Evolutionary conservation across 2,329 filamentous ascomycete species (phyloP), one percentile per base, ranked within the genome.

Genomic region (Alternaria arbusti): DNA sequence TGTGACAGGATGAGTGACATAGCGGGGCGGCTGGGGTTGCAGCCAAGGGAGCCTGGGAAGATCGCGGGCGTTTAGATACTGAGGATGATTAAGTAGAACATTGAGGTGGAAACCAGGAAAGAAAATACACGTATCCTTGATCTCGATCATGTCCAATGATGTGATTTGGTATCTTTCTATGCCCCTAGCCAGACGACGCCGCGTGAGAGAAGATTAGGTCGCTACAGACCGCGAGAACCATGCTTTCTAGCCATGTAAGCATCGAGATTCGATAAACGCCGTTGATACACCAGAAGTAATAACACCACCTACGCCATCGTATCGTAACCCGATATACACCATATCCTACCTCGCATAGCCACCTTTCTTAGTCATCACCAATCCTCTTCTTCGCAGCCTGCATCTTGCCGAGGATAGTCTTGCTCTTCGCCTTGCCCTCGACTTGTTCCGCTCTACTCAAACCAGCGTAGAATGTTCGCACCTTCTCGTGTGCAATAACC

Each of bases 401-500:
- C 68, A 77, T 67, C 70, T 77, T 77, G 9, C 70, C 74, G 20
- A 77, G 54, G 3, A 77, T 71, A 3, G 72, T 78, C 47, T 62
- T 69, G 15, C 74, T 77, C 72, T 78, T 77, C 17, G 72, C 72
- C 22, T 73, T 74, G 46, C 75, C 74, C 57, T 79, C 76, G 23
- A 73, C 70, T 32, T 74, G 70, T 61, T 92, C 91, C 4, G 91
- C 92, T 64, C 89, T 90, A 71, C 91, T 91, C 36, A 99, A 82
- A 72, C 92, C 91, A 66, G 88, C 86, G 79, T 99, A 99, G 76
- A 99, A 99, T 2, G 86, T 86, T 6, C 93, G 86, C 17, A 99
- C 96, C 71, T 89, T 89, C 1, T 93, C 90, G 76, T 99, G 96
- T 3, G 96, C 96, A 89, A 97, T 94, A 25, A 99, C 95, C 81